Conservation (phyloP, 2,329 filamentous ascomycete species). For the Stromatinia cepivora region DNA sequence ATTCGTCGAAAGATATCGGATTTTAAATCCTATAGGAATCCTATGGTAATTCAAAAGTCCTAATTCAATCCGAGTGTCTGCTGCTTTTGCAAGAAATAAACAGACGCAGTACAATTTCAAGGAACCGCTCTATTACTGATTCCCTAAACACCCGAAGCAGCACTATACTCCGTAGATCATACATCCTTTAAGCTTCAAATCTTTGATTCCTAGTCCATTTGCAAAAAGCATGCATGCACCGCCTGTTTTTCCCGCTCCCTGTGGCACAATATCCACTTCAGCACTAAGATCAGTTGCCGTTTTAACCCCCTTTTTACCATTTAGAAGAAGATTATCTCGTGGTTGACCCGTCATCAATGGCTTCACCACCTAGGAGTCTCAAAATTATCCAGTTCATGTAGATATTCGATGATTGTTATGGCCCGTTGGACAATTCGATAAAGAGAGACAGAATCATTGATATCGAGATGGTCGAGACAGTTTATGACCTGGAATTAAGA, state of each 20-base stretch:
- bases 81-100: constrained; percentile 9
- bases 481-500: not conserved
- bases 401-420: not conserved
- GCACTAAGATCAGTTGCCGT: constrained; percentile 16
- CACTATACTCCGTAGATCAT: not conserved
- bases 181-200: not conserved
- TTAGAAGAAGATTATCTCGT: constrained; percentile 10
- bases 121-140: not conserved
- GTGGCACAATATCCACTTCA: constrained; percentile 16
- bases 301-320: constrained; percentile 21
- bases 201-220: not conserved
- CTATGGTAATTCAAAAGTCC: not conserved
- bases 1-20: not conserved
- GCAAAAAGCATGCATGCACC: constrained; percentile 19
- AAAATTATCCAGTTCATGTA: not conserved
- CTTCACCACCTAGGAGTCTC: not conserved
- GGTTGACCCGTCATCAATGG: constrained; percentile 9
- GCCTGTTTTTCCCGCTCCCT: constrained; percentile 8
- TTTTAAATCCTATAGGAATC: constrained; percentile 2
- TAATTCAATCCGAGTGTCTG: not conserved
- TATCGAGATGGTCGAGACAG: not conserved
- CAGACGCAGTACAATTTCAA: constrained; percentile 6
- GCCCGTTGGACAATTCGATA: not conserved
- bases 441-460: not conserved
- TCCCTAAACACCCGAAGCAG: constrained; percentile 11